These are phyloP conservation scores for Marchantia paleacea DNA, from an alignment of 225 moss, liverwort and hornwort species.

Conservation along the genomic window DNA sequence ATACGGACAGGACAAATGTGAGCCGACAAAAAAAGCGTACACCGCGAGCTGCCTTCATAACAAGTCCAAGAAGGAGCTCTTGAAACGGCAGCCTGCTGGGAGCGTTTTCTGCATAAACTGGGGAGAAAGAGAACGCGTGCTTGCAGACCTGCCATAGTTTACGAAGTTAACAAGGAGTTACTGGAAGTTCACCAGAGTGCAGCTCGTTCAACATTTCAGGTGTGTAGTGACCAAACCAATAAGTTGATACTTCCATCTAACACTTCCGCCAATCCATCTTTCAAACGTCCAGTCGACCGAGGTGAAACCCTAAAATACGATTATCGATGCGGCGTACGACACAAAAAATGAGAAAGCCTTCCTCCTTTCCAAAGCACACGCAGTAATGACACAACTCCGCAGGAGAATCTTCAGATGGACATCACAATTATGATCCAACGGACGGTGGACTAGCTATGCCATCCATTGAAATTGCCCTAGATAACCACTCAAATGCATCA, in stretches of 20 bases:
- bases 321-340: background rate
- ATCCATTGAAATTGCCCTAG: no score
- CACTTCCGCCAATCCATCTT: background rate
- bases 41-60: constrained; percentile 72
- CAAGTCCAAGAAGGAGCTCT: constrained; percentile 83
- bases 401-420: no score
- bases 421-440: no score
- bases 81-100: constrained; percentile 83
- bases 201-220: background rate
- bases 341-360: background rate
- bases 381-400: no score
- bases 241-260: background rate
- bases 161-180: background rate
- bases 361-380: no score
- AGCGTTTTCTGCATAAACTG: constrained; percentile 87
- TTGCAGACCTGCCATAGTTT: constrained; percentile 77
- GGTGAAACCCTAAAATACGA: background rate
- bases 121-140: constrained; percentile 95
- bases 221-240: background rate
- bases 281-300: background rate
- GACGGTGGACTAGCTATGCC: no score
- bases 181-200: background rate
- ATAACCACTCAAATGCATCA: no score
- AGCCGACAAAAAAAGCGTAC: constrained; percentile 75
- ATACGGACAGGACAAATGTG: constrained; percentile 80